These are phyloP conservation scores for Geotrichum ghanense DNA, from an alignment of 805 yeast species.

Conservation along the genomic window DNA sequence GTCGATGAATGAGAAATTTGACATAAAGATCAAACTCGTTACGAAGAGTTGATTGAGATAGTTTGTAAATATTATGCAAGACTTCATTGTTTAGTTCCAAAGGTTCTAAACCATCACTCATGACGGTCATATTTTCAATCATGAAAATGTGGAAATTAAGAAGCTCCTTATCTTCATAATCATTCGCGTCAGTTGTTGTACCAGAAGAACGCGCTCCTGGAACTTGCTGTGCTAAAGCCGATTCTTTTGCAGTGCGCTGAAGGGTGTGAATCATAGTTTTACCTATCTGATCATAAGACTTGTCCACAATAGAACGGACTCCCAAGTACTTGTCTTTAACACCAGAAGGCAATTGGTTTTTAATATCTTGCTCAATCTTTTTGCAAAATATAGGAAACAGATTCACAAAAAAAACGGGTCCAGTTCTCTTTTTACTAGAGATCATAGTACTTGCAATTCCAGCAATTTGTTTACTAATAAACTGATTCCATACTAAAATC, in stretches of 20 bases:
- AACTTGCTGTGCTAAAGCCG: slow-evolving; percentile 4
- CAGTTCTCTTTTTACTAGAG: slow-evolving; percentile 29
- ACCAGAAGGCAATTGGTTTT: slow-evolving; percentile 4
- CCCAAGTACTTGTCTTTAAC: slow-evolving; percentile 3
- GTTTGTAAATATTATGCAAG: slow-evolving; percentile 5
- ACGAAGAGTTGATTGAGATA: slow-evolving; percentile 12
- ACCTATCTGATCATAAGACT: slow-evolving; percentile 23
- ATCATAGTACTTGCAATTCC: slow-evolving; percentile 30
- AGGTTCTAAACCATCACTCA: slow-evolving; percentile 27
- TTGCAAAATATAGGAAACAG: slow-evolving; percentile 37
- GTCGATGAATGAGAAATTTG: slow-evolving; percentile 34
- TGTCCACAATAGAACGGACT: slow-evolving; percentile 15
- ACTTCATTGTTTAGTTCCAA: neutral
- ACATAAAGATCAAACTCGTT: slow-evolving; percentile 32
- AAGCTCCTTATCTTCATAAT: slow-evolving; percentile 26
- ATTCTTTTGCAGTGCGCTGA: slow-evolving; percentile 19
- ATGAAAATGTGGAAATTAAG: slow-evolving; percentile 35
- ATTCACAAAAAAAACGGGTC: slow-evolving; percentile 34
- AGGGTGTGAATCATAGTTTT: slow-evolving; percentile 24
- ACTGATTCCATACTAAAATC: slow-evolving; percentile 45
- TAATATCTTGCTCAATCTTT: slow-evolving; percentile 27
- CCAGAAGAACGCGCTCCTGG: slow-evolving; percentile 13
- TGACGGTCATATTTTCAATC: slow-evolving; percentile 43
- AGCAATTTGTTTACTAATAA: slow-evolving; percentile 42
- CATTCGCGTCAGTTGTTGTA: slow-evolving; percentile 8